Evolutionary conservation across 1,139 yeast genomes (phyloP).

Genomic region (Kodamaea alishanica): DNA sequence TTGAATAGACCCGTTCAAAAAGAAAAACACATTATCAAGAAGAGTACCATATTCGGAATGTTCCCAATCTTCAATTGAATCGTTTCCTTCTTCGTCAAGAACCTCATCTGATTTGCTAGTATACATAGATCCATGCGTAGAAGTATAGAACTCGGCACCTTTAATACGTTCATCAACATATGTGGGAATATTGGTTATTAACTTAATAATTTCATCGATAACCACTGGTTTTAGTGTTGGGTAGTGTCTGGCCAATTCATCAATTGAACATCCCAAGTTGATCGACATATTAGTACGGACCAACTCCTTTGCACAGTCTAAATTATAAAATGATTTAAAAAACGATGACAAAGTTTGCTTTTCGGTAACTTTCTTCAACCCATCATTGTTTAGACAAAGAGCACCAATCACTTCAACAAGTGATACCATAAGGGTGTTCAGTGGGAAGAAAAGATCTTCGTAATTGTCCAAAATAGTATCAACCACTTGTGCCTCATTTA

Average conservation of each 20-base stretch:
- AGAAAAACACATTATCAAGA: constrained; percentile 42
- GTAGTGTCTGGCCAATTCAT: constrained; percentile 82
- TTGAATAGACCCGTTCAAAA: constrained; percentile 45
- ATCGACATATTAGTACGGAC: constrained; percentile 35
- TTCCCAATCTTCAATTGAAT: constrained; percentile 54
- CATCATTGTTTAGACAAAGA: constrained; percentile 72
- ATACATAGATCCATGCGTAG: constrained; percentile 43
- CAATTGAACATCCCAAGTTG: constrained; percentile 66
- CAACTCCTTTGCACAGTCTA: constrained; percentile 46
- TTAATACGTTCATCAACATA: constrained; percentile 32
- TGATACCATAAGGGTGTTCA: constrained; percentile 55
- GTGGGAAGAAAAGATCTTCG: constrained; percentile 49
- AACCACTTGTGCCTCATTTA: constrained; percentile 74
- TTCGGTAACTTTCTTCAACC: constrained; percentile 55
- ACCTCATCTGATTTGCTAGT: constrained; percentile 35
- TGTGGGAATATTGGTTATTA: constrained; percentile 47
- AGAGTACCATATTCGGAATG: constrained; percentile 34
- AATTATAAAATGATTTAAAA: constrained; percentile 49
- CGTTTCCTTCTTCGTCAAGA: constrained; percentile 32
- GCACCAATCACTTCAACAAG: constrained; percentile 83
- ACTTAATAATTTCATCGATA: constrained; percentile 43
- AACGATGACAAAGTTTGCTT: constrained; percentile 44
- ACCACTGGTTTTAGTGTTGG: constrained; percentile 65
- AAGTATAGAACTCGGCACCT: constrained; percentile 41
- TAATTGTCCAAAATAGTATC: constrained; percentile 61